A percentile compares a stretch with the other conserved stretches of the same genome.
Conservation (phyloP, 2,329 filamentous ascomycete genomes). For the Penicillium nordicum region DNA sequence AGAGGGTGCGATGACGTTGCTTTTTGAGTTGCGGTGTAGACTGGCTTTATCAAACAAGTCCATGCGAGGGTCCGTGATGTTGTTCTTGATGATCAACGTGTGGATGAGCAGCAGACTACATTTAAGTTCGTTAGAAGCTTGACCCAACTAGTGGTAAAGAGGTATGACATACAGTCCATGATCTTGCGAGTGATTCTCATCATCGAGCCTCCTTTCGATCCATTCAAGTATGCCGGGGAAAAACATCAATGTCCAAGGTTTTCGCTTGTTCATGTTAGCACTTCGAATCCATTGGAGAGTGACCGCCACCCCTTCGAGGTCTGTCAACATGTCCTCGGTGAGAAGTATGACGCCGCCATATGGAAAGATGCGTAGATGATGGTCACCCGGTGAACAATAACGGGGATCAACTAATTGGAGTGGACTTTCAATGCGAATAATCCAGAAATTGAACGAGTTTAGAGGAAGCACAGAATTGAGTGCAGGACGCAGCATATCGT, state of each 20-base stretch:
- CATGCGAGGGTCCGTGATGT: constrained; percentile 14
- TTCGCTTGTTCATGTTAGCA: constrained; percentile 24
- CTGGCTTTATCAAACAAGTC: constrained; percentile 11
- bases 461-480: constrained; percentile 24
- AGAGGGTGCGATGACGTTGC: constrained; percentile 30
- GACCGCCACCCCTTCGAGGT: constrained; percentile 28
- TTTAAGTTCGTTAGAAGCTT: not conserved
- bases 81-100: constrained; percentile 25
- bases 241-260: constrained; percentile 39
- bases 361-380: constrained; percentile 39
- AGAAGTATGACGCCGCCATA: constrained; percentile 38
- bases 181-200: not conserved
- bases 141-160: not conserved
- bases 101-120: constrained; percentile 10
- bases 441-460: constrained; percentile 35
- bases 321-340: constrained; percentile 38
- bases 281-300: constrained; percentile 39
- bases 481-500: constrained; percentile 26
- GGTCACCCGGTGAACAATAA: not conserved
- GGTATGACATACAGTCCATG: constrained; percentile 6
- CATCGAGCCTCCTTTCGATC: constrained; percentile 28
- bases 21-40: constrained; percentile 24
- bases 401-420: constrained; percentile 23
- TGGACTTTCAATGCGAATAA: constrained; percentile 27
- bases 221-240: constrained; percentile 37